phyloP scores from a whole-genome alignment of 768 basidiomycete species.

The Suillus clintonianus region DNA sequence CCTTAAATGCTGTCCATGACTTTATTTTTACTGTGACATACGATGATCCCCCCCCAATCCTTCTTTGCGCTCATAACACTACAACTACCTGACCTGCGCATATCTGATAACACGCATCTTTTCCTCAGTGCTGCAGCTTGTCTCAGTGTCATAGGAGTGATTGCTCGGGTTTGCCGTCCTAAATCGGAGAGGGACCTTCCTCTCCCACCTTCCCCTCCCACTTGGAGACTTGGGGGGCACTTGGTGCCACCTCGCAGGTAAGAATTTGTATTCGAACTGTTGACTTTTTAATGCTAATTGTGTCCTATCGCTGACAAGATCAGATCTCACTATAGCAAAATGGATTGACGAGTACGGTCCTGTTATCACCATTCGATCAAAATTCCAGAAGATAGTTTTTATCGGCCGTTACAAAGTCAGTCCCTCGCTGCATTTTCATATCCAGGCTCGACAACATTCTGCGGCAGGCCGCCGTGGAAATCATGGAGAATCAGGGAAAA shows the following conservation, averaged over 20 bases:
- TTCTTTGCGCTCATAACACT: too few relatives aligned
- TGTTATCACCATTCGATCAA: background rate
- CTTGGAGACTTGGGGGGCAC: slow-evolving; percentile 25
- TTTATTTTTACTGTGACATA: too few relatives aligned
- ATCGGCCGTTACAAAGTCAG: slow-evolving; percentile 8
- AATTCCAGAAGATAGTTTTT: slow-evolving; percentile 9
- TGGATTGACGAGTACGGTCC: slow-evolving; percentile 9
- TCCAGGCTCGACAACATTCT: background rate
- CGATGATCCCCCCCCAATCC: too few relatives aligned
- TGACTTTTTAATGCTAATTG: too few relatives aligned
- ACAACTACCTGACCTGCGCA: slow-evolving; percentile 27
- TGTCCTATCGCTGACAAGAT: too few relatives aligned
- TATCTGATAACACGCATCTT: slow-evolving; percentile 29
- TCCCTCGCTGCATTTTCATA: background rate
- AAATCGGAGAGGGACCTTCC: too few relatives aligned
- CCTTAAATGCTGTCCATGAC: too few relatives aligned
- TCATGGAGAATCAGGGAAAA: slow-evolving; percentile 60
- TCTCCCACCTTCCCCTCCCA: too few relatives aligned
- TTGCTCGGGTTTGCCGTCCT: too few relatives aligned
- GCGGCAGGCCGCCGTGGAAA: slow-evolving; percentile 33
- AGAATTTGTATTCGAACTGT: background rate
- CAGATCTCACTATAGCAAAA: background rate
- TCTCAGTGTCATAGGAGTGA: too few relatives aligned
- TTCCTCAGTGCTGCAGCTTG: slow-evolving; percentile 42
- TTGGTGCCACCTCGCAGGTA: background rate